Conservation (phyloP, 108 stramenopile species). For the Stephanodiscus minutulus region DNA sequence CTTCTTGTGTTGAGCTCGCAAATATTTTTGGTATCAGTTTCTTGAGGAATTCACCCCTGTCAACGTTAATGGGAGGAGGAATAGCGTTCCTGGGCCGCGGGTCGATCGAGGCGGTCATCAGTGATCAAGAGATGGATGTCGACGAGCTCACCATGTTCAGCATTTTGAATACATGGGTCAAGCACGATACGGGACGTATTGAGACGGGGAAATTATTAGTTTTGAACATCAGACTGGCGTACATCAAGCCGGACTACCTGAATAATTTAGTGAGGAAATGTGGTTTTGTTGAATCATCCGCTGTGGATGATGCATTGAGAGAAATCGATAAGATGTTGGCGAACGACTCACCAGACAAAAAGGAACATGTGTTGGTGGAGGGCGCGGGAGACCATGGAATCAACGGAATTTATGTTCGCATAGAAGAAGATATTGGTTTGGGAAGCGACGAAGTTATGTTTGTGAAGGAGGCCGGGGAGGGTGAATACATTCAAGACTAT, state of each 20-base stretch:
- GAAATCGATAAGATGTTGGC: slow-evolving; percentile 4
- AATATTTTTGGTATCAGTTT: neutral
- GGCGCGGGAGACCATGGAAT: slow-evolving; percentile 15
- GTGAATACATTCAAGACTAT: neutral
- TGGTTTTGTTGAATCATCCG: neutral
- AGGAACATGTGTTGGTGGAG: slow-evolving; percentile 11
- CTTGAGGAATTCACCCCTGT: slow-evolving; percentile 1
- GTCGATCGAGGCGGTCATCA: slow-evolving; percentile 5
- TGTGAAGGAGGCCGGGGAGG: slow-evolving; percentile 23
- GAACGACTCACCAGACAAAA: neutral
- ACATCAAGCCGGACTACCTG: slow-evolving; percentile 6
- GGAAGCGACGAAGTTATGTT: slow-evolving; percentile 4
- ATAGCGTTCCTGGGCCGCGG: neutral
- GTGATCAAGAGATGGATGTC: slow-evolving; percentile 14
- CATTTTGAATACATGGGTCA: slow-evolving; percentile 17
- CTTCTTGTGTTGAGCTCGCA: neutral
- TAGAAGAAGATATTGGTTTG: slow-evolving; percentile 19
- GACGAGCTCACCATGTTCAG: slow-evolving; percentile 13
- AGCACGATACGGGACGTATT: neutral
- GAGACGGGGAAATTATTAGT: slow-evolving; percentile 5
- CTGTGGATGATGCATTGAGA: slow-evolving; percentile 3
- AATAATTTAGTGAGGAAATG: slow-evolving; percentile 16
- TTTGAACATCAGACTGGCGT: slow-evolving; percentile 2
- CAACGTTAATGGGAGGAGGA: slow-evolving; percentile 8
- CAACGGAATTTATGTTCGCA: slow-evolving; percentile 14